Evolutionary conservation across 225 moss, liverwort and hornwort genomes (phyloP).

Genomic region (Pseudoscleropodium purum): DNA sequence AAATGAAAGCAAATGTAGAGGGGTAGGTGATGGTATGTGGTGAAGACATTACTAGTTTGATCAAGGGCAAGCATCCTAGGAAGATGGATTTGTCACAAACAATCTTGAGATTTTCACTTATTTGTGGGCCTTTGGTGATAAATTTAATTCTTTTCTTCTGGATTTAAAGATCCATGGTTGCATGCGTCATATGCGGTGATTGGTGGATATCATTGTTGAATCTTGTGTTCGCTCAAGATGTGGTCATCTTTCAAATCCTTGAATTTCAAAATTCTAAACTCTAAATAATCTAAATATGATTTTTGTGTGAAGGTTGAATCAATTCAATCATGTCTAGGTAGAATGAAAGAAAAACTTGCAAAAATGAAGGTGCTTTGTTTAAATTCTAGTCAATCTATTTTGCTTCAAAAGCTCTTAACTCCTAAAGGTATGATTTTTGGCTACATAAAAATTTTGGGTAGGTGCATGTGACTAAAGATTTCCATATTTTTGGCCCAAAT

Average conservation of each 20-base stretch:
- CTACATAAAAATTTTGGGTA: too few relatives aligned
- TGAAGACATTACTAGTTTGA: neutral
- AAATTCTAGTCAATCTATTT: neutral
- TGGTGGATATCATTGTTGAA: constrained; percentile 11
- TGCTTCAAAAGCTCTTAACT: neutral
- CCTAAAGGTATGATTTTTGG: too few relatives aligned
- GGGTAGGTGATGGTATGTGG: constrained; percentile 18
- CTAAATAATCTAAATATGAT: too few relatives aligned
- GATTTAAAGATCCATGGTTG: neutral
- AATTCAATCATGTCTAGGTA: neutral
- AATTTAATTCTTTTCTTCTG: neutral
- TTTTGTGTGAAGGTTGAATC: neutral
- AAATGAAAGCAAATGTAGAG: neutral
- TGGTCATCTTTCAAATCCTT: neutral
- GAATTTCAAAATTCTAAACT: neutral
- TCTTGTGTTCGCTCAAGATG: neutral
- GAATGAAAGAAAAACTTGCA: neutral
- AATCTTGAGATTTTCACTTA: neutral
- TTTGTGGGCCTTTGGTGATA: neutral
- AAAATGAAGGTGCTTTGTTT: neutral
- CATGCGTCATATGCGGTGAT: neutral
- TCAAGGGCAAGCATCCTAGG: neutral
- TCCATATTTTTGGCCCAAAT: too few relatives aligned
- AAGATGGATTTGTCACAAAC: neutral
- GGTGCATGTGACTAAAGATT: too few relatives aligned